Base-by-base conservation (phyloP, 2,329 filamentous ascomycete genomes). In the Beauveria medogensis region DNA sequence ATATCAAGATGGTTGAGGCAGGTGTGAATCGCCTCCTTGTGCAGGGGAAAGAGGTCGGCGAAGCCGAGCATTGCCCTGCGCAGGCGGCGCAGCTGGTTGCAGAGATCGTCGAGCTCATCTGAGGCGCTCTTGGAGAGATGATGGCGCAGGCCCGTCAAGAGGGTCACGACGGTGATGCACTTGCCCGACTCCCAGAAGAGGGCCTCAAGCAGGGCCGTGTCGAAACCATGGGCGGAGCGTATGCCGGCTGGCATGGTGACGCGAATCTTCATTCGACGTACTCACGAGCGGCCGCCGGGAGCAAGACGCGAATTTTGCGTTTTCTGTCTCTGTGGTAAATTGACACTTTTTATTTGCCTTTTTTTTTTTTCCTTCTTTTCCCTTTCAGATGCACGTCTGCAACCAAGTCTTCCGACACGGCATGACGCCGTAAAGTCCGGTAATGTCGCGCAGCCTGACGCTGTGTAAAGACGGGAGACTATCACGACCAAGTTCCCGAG, bases 31-130 rank as follows among this genome's bases (percentile, higher is more conserved):
- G 53, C 24, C 20, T 30, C 20, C 24, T 20, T 14, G 47, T 61
- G 22, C 9, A 61, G 46, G 5, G 59, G 59, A 18, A 61, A 61
- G 22, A 56, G 22, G 54, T 61, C 59, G n/a, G 53, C 59, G 28
- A 61, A 37, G 20, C 20, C 47, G n/a, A 61, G 53, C 59, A 61
- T 55, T 34, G 53, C 40, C 8, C 14, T 26, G 28, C 59, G 59
- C 34, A 47, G 22, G 8, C 7, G 4, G 14, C 46, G 12, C 12
- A 61, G n/a, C 20, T 46, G 20, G 14, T 37, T 14, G 16, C 47
- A 22, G 44, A 56, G n/a, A 14, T 20, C 4, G n/a, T 52, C 28
- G 41, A 56, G 59, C 40, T 56, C 59, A 8, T 37, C 26, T 3
- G 20, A 9, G 6, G 46, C 8, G n/a, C 5, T 10, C 9, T 10